phyloP scores from a whole-genome alignment of 345 rosid genomes.

The Lagerstroemia speciosa region DNA sequence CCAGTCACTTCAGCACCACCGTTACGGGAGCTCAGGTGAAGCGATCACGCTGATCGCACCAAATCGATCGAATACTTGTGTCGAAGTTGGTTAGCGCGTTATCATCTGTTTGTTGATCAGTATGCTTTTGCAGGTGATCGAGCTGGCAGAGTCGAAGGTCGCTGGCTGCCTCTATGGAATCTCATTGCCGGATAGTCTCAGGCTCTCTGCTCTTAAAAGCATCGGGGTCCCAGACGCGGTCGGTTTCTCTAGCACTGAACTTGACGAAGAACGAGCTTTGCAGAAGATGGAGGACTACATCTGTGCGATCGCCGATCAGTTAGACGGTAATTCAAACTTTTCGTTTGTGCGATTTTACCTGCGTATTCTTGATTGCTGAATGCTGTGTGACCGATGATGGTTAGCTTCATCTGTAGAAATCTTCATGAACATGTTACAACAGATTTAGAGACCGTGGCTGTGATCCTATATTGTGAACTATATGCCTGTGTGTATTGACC shows the following conservation, averaged over 20 bases:
- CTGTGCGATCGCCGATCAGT: slow-evolving; percentile 50
- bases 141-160: slow-evolving; percentile 47
- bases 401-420: neutral
- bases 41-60: neutral
- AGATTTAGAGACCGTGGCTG: neutral
- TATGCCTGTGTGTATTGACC: neutral
- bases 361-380: neutral
- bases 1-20: slow-evolving; percentile 18
- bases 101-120: neutral
- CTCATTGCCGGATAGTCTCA: slow-evolving; percentile 52
- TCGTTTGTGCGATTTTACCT: neutral
- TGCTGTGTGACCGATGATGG: neutral
- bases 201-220: slow-evolving; percentile 41
- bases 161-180: slow-evolving; percentile 41
- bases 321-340: slow-evolving; percentile 35
- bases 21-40: slow-evolving; percentile 48
- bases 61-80: neutral
- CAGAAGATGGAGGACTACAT: slow-evolving; percentile 36
- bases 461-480: neutral
- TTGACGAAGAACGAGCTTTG: slow-evolving; percentile 30
- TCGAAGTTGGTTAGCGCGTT: neutral
- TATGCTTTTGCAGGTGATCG: slow-evolving; percentile 21
- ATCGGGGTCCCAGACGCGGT: slow-evolving; percentile 23
- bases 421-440: neutral
- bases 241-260: slow-evolving; percentile 27